Evolutionary conservation across 2,329 filamentous ascomycete species (phyloP), one percentile per base, ranked within the genome.

Genomic region (Trichoderma breve): DNA sequence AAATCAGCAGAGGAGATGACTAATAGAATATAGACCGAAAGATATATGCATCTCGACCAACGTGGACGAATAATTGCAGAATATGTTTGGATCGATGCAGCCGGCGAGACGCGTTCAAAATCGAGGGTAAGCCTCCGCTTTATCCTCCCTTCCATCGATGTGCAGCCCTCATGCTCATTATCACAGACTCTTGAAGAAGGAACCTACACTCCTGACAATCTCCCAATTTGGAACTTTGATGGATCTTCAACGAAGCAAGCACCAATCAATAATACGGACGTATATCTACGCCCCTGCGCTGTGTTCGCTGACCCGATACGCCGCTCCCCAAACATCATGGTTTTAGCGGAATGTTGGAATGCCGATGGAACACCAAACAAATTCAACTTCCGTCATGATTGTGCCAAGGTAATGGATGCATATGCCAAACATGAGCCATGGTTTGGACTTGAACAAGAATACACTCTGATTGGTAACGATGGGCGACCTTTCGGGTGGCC

Each of bases 371-470:
- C 90, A 75, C 95, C 96, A 84, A 98, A 98, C 91, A 95, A 97
- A 84, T 98, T 90, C 92, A 99, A 98, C 92, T 36, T 36, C 34
- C 34, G 34, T 36, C 34, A 36, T 14, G 34, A 36, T 15, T 36
- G 34, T 36, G 34, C 12, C 34, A 36, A 36, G 34, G 34, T 36
- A 36, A 36, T 36, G 34, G 34, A 36, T 2, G 12, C 34, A 36
- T 15, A 36, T 36, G 34, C 34, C 5, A 36, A 15, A 15, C 34
- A 36, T 36, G 34, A 36, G 34, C 95, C 96, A 81, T 98, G 95
- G 96, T 99, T 98, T 84, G 96, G 96, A 84, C 91, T 98, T 24
- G 95, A 97, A 82, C 95, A 98, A 82, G 95, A 98, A 84, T 98
- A 98, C 89, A 98, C 82, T 7, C 77, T 84, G 6, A 79, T 98